Evolutionary conservation across 139 green algal genomes (phyloP).

Genomic region (Coccomyxa sp.): DNA sequence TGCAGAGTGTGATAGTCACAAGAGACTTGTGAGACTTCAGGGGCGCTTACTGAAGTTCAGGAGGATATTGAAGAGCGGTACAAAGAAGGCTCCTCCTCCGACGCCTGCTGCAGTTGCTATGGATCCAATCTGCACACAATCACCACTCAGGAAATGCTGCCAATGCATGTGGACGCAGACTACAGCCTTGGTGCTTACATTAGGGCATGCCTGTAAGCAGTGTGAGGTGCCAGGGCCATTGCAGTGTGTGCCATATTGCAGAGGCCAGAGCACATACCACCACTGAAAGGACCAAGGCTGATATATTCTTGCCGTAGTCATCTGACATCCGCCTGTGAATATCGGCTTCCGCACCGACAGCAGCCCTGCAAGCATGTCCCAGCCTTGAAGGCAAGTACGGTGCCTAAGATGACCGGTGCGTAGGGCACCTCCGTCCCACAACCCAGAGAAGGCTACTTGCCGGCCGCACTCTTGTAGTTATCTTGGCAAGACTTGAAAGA

Average conservation of each 20-base stretch:
- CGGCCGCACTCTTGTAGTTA: too few relatives aligned
- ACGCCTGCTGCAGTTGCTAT: constrained; percentile 20
- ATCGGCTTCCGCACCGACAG: not conserved
- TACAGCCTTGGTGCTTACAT: not conserved
- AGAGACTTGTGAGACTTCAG: not conserved
- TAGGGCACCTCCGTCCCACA: too few relatives aligned
- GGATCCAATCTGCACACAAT: constrained; percentile 12
- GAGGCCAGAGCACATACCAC: not conserved
- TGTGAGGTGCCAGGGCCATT: not conserved
- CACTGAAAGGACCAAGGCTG: not conserved
- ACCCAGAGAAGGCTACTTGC: too few relatives aligned
- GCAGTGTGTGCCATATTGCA: not conserved
- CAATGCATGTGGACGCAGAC: not conserved
- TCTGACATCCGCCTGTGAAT: not conserved
- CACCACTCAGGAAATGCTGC: not conserved
- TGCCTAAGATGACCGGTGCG: too few relatives aligned
- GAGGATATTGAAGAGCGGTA: constrained; percentile 39
- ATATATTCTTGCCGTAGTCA: not conserved
- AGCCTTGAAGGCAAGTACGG: too few relatives aligned
- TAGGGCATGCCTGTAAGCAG: not conserved
- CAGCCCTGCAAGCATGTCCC: not conserved
- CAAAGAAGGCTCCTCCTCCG: constrained; percentile 41
- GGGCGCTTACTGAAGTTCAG: constrained; percentile 31
- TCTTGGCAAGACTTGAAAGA: too few relatives aligned
- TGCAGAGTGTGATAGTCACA: not conserved